These are phyloP conservation scores for Malassezia nana DNA, from an alignment of 1,284 basidiomycete species.

Conservation along the genomic window DNA sequence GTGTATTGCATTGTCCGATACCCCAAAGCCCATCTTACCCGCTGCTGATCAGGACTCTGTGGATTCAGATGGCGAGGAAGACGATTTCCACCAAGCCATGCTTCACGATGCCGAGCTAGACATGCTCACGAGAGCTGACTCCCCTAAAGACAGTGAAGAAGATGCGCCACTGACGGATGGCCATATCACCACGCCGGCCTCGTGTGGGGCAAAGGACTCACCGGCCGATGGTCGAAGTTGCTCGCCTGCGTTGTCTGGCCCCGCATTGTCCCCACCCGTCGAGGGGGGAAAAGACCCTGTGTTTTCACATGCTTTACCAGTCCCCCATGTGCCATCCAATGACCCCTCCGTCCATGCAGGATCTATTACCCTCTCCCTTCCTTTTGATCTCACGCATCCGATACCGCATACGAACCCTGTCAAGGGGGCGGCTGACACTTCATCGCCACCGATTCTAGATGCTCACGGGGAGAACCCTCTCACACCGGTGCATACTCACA, in stretches of 20 bases:
- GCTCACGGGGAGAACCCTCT: slow-evolving; percentile 15
- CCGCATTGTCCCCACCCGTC: neutral
- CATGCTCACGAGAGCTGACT: slow-evolving; percentile 22
- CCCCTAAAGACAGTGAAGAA: slow-evolving; percentile 9
- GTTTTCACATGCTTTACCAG: slow-evolving; percentile 35
- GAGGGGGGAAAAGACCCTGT: slow-evolving; percentile 20
- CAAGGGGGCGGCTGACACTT: neutral
- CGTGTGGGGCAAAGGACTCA: neutral
- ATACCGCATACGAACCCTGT: neutral
- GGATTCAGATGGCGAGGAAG: slow-evolving; percentile 30
- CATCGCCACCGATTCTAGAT: slow-evolving; percentile 1
- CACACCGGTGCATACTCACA: slow-evolving; percentile 9
- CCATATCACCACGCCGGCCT: slow-evolving; percentile 9
- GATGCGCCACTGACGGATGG: slow-evolving; percentile 12
- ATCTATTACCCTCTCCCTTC: slow-evolving; percentile 30
- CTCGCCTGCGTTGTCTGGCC: neutral
- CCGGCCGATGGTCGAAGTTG: neutral
- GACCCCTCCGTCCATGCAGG: slow-evolving; percentile 29
- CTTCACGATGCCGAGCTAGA: slow-evolving; percentile 34
- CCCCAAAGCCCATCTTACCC: neutral
- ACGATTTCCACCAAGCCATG: slow-evolving; percentile 44
- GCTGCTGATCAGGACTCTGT: neutral
- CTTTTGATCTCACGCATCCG: slow-evolving; percentile 14
- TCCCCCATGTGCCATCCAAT: slow-evolving; percentile 22
- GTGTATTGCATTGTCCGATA: slow-evolving; percentile 1